A percentile compares a stretch with the other conserved stretches of the same genome.
Evolutionary conservation across 2,329 filamentous ascomycete species (phyloP).

Genomic region (Fusarium nanum): DNA sequence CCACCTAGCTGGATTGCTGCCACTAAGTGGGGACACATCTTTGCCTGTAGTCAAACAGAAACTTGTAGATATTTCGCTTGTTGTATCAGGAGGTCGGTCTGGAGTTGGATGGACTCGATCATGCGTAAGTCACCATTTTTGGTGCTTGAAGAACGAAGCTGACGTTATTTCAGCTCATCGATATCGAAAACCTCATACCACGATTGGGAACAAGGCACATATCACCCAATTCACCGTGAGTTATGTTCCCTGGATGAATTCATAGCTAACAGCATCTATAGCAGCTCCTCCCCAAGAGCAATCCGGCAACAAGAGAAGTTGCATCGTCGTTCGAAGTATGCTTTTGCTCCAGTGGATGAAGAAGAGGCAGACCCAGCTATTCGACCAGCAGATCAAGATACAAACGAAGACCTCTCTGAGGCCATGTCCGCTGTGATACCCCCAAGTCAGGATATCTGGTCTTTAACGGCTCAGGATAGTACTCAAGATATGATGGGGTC

Average conservation of each 20-base stretch:
- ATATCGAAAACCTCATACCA: slow-evolving; percentile 29
- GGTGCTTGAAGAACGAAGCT: background rate
- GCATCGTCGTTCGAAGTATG: slow-evolving; percentile 39
- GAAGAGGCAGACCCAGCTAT: slow-evolving; percentile 24
- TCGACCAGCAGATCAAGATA: background rate
- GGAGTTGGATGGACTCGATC: slow-evolving; percentile 7
- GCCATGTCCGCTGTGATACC: fast-evolving
- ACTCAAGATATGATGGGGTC: background rate
- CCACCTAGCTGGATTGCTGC: slow-evolving; percentile 15
- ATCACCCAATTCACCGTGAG: slow-evolving; percentile 14
- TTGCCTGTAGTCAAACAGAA: slow-evolving; percentile 20
- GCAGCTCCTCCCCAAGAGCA: background rate
- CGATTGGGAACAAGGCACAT: slow-evolving; percentile 3
- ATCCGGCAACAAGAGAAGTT: slow-evolving; percentile 18
- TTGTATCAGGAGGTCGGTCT: background rate
- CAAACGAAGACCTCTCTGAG: background rate
- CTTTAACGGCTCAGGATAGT: background rate
- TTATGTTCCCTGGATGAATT: background rate
- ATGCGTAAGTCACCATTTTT: slow-evolving; percentile 16
- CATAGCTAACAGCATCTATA: background rate
- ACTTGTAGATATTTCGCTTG: slow-evolving; percentile 10
- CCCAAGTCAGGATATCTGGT: slow-evolving; percentile 12
- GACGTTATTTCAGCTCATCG: background rate
- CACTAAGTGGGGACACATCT: slow-evolving; percentile 12
- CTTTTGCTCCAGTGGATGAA: slow-evolving; percentile 26